Conservation (phyloP, 2,329 filamentous ascomycete species). For the Beauveria bassiana region DNA sequence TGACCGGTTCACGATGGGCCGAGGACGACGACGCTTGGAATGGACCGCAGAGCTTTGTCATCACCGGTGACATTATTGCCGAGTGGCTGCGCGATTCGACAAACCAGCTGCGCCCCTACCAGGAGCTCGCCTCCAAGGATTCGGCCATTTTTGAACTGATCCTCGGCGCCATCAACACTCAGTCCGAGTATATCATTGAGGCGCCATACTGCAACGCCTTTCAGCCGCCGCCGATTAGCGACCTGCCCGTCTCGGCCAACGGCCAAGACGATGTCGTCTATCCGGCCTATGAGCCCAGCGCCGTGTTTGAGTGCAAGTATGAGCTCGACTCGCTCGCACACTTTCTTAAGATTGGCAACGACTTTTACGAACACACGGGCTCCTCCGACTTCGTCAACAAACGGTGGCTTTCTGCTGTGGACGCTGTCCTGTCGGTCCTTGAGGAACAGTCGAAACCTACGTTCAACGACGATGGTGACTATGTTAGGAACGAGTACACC, state of each 20-base stretch:
- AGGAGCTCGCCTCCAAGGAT: slow-evolving; percentile 75
- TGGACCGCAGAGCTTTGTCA: slow-evolving; percentile 84
- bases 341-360: slow-evolving; percentile 78
- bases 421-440: slow-evolving; percentile 66
- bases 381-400: slow-evolving; percentile 70
- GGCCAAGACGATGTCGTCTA: slow-evolving; percentile 80
- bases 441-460: slow-evolving; percentile 73
- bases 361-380: slow-evolving; percentile 74
- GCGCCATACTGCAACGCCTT: slow-evolving; percentile 98
- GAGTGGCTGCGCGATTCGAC: slow-evolving; percentile 91
- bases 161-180: slow-evolving; percentile 89
- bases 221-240: slow-evolving; percentile 82
- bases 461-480: slow-evolving; percentile 64
- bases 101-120: slow-evolving; percentile 89
- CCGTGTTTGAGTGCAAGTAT: slow-evolving; percentile 98
- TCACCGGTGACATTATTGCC: slow-evolving; percentile 86
- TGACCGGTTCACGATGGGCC: slow-evolving; percentile 22
- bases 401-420: slow-evolving; percentile 72
- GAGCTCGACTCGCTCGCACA: slow-evolving; percentile 92
- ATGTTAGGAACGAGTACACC: slow-evolving; percentile 69
- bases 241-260: slow-evolving; percentile 63
- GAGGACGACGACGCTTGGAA: slow-evolving; percentile 61
- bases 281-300: slow-evolving; percentile 72
- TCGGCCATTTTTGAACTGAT: slow-evolving; percentile 71
- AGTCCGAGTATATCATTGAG: slow-evolving; percentile 88